Conservation (phyloP, 768 basidiomycete genomes). For the Kwoniella dejecticola region DNA sequence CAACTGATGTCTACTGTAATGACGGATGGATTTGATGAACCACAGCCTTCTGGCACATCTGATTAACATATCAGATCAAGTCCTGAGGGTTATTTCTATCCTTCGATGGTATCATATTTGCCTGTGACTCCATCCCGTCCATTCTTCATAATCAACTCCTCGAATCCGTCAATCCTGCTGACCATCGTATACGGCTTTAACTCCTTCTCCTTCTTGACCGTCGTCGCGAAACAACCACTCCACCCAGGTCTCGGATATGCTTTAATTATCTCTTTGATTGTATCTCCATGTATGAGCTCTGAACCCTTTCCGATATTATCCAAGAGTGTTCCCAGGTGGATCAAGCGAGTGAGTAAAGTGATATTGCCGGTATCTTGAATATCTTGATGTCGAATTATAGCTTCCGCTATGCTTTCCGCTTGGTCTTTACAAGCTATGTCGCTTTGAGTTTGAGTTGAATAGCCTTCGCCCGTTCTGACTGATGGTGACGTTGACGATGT, state of each 20-base stretch:
- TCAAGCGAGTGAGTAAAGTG: slow-evolving; percentile 12
- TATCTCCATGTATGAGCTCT: slow-evolving; percentile 22
- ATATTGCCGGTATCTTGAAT: slow-evolving; percentile 27
- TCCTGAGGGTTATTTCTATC: too few relatives aligned
- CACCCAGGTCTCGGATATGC: slow-evolving; percentile 27
- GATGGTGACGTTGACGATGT: neutral
- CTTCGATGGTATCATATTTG: neutral
- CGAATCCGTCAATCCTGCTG: slow-evolving; percentile 32
- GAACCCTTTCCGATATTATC: slow-evolving; percentile 23
- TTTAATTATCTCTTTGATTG: slow-evolving; percentile 21
- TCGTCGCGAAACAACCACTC: slow-evolving; percentile 23
- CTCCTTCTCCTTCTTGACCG: slow-evolving; percentile 30
- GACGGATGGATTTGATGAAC: too few relatives aligned
- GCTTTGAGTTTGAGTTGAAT: neutral
- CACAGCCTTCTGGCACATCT: too few relatives aligned
- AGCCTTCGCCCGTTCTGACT: neutral
- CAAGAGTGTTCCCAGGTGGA: slow-evolving; percentile 5
- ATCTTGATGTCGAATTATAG: slow-evolving; percentile 37
- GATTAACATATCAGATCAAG: too few relatives aligned
- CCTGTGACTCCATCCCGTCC: neutral
- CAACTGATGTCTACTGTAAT: too few relatives aligned
- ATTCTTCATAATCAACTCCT: slow-evolving; percentile 22
- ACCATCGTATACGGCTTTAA: slow-evolving; percentile 30
- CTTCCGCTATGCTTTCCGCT: slow-evolving; percentile 31
- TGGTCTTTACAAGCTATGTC: slow-evolving; percentile 22